Base-by-base conservation (phyloP, 1,284 basidiomycete species). In the Inonotus hispidus region DNA sequence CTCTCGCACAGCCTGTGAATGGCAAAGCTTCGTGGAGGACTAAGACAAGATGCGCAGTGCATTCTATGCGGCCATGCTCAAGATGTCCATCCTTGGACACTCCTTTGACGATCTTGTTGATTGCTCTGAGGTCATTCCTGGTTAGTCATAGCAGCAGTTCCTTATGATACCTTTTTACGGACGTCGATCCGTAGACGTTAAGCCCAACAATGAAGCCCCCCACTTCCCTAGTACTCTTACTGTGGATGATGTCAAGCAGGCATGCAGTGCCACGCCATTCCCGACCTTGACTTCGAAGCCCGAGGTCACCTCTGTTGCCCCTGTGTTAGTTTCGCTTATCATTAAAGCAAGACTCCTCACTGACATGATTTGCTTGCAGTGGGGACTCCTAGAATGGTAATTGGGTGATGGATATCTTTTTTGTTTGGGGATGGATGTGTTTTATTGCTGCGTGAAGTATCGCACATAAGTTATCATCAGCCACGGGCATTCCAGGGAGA, bases 51-150 rank as follows among this genome's bases (percentile, higher is more conserved):
- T 63, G 62, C 39, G 19, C 14, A n/a, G 23, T 23, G 60, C 60
- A 37, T 63, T 63, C 62, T 25, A 14, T 8, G 47, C 65, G 21
- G 71, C 70, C 21, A 70, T 73, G 68, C 61, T 64, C 53, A 73
- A 73, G 69, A 68, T 75, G 54, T 55, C 71, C 10, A 59, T 71
- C 54, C 65, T 73, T 65, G 73, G 73, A 25, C 69, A 72, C 56
- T 61, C 71, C 67, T 16, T 32, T 10, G 57, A 25, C n/a, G 52
- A 59, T 6, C 63, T 66, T 37, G 50, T 65, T 45, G 65, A 66
- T 55, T 66, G 65, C 61, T 53, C 65, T 39, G 65, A 66, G 25
- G 52, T 63, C 37, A 49, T 66, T 50, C 59, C 63, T 32, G 8
- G 32, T 32, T 4, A 32, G 32, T 32, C 32, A 8, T 3, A 8